Evolutionary conservation across 169 alveolate genomes (phyloP), one percentile per base, ranked within the genome.

Genomic region (Cystoisospora suis): DNA sequence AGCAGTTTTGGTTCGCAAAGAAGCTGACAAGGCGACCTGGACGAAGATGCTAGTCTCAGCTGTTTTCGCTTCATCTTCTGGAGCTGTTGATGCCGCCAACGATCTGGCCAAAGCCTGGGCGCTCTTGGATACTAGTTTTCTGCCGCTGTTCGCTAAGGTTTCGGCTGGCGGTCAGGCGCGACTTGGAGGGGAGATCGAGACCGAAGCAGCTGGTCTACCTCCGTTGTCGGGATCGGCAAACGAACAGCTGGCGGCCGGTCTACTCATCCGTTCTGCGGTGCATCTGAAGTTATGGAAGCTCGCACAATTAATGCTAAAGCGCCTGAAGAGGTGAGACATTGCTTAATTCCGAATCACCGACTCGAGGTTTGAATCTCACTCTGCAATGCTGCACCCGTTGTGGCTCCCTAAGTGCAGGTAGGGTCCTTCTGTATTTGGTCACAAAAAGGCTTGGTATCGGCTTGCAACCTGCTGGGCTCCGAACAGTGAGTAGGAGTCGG

Each of bases 41-140:
- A 40, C 83, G 0, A 29, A 38, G 56, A 72, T 72, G 83, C 47
- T 17, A 38, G 32, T n/a, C 38, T 15, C 83, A 20, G 83, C 83
- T 42, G 49, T 72, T 36, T 72, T 72, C 58, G 47, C 58, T 17
- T 6, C 56, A n/a, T 56, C 59, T 23, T 36, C 45, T 15, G 45
- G 45, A 36, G 83, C 23, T 0, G 59, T 15, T 56, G 83, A 72
- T 20, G 83, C 47, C 0, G 79, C 79, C 29, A 29, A 38, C 46
- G 79, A 44, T 40, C 47, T 72, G 40, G 83, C 56, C 17, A 72
- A 72, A 38, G 40, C 83, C 40, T 72, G 83, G 83, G 29, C 56
- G 36, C 83, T 72, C 40, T 47, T 72, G 38, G 83, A 72, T 42
- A 47, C 83, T 3, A 38, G 32, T 36, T 72, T 72, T 38, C 32